phyloP scores from a whole-genome alignment of 495 filamentous ascomycete species.

The Penicillium roqueforti region DNA sequence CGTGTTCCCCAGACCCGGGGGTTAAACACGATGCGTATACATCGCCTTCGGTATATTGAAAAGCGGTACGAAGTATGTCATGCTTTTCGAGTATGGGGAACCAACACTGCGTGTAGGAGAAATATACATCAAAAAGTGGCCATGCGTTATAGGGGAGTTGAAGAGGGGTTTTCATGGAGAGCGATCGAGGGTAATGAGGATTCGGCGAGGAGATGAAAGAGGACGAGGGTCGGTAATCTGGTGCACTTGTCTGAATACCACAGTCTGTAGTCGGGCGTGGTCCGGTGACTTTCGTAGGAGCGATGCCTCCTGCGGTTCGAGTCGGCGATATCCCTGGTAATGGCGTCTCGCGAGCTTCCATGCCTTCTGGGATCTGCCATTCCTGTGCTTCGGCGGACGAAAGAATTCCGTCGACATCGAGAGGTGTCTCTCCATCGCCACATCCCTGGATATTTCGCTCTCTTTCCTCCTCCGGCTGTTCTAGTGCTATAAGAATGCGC shows the following conservation, averaged over 20 bases:
- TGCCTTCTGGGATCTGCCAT: constrained; percentile 36
- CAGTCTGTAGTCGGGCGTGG: constrained; percentile 23
- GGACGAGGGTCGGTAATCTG: constrained; percentile 5
- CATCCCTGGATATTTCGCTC: constrained; percentile 21
- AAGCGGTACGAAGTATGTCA: constrained; percentile 51
- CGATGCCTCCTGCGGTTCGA: constrained; percentile 24
- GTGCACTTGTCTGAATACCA: constrained; percentile 22
- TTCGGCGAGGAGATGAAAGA: constrained; percentile 5
- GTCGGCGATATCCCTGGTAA: constrained; percentile 29
- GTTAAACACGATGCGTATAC: constrained; percentile 22
- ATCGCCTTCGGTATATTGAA: constrained; percentile 42
- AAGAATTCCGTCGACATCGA: constrained; percentile 34
- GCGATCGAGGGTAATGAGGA: constrained; percentile 10
- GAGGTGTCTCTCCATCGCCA: constrained; percentile 31
- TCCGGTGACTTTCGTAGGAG: constrained; percentile 11
- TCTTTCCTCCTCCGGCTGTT: constrained; percentile 39
- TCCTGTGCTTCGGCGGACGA: constrained; percentile 35
- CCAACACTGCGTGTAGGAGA: constrained; percentile 71
- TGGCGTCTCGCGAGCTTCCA: constrained; percentile 23
- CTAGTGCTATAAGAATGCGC: constrained; percentile 43
- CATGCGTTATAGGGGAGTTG: constrained; percentile 45
- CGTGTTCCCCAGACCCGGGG: constrained; percentile 50
- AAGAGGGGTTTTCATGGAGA: constrained; percentile 17
- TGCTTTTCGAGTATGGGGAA: constrained; percentile 70
- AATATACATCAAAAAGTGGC: constrained; percentile 67